Evolutionary conservation across 768 basidiomycete genomes (phyloP), one percentile per base, ranked within the genome.

Genomic region (Mrakia blollopis): DNA sequence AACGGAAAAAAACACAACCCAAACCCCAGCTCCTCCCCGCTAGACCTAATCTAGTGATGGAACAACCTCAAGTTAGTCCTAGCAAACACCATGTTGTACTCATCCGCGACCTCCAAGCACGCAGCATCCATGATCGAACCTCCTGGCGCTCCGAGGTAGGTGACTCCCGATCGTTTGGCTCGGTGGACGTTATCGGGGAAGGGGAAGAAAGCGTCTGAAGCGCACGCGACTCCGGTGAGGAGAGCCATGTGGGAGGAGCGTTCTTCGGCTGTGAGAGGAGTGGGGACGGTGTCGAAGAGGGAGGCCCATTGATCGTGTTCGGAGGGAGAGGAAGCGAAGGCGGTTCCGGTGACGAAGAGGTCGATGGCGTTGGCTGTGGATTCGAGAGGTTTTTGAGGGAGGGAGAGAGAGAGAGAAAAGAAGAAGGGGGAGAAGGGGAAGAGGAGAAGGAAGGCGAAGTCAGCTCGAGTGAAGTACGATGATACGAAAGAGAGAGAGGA

Each of bases 161-260:
- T 89, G 69, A 94, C 95, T 0, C 97, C 97, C 78, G 93, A 95
- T 87, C 92, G 91, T 84, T 88, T 87, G 71, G 93, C 92, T 63
- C 97, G 87, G 83, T 98, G 92, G 47, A 99, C 96, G 80, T 98
- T 99, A 82, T 99, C 97, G 18, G 96, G 88, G 89, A 98, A 98
- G 25, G 97, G 97, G 94, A 98, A 98, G 88, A 99, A 99, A 71
- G 96, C 97, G 80, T 99, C 97, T 78, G 93, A 94, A 44, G 92
- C 92, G 85, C 97, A 96, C 9, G 92, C 89, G 71, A 98, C 96
- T 30, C 89, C 92, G n/a, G 69, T 70, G 75, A 98, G 85, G 85
- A 90, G 85, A 65, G 80, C 84, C 71, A 88, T 89, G 88, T 94
- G 95, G 72, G 88, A 88, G 81, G 86, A 88, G 83, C 88, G 90